Evolutionary conservation across 2,329 filamentous ascomycete species (phyloP).

Genomic region (Helicocarpus griseus): DNA sequence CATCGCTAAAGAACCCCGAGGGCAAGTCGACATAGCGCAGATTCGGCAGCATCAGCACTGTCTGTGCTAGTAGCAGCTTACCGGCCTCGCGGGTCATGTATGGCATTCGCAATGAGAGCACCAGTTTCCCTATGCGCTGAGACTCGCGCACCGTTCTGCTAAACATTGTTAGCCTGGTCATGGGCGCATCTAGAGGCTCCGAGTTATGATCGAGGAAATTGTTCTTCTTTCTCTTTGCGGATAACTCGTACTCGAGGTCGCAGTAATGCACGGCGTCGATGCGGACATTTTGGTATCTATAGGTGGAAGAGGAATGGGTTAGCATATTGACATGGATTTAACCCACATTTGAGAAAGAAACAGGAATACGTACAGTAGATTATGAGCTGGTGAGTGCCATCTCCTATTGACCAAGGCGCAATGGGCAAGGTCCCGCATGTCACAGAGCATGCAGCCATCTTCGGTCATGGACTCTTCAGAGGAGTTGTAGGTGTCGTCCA

Average conservation of each 20-base stretch:
- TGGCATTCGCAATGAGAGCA: constrained; percentile 75
- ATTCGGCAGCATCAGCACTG: constrained; percentile 74
- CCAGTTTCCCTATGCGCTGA: constrained; percentile 56
- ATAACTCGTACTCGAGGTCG: constrained; percentile 69
- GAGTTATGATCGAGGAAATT: constrained; percentile 67
- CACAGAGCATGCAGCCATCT: constrained; percentile 85
- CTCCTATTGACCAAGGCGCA: constrained; percentile 63
- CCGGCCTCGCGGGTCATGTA: constrained; percentile 90
- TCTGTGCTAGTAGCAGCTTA: constrained; percentile 74
- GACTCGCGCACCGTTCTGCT: constrained; percentile 75
- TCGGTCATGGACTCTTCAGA: constrained; percentile 72
- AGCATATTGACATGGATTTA: too few relatives aligned
- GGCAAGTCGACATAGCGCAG: constrained; percentile 85
- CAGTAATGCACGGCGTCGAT: constrained; percentile 95
- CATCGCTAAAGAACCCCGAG: constrained; percentile 76
- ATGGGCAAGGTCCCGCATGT: constrained; percentile 76
- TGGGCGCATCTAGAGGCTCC: constrained; percentile 69
- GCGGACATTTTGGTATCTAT: constrained; percentile 76
- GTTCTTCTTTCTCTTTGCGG: constrained; percentile 66
- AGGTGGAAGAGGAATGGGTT: not conserved
- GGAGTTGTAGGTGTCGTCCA: constrained; percentile 67
- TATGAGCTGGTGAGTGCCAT: constrained; percentile 56
- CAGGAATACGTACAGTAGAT: constrained; percentile 49
- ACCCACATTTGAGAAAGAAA: not conserved
- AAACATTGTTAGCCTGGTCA: constrained; percentile 65